Evolutionary conservation across 1,284 basidiomycete genomes (phyloP), one percentile per base, ranked within the genome.

Genomic region (Puccinia polysora): DNA sequence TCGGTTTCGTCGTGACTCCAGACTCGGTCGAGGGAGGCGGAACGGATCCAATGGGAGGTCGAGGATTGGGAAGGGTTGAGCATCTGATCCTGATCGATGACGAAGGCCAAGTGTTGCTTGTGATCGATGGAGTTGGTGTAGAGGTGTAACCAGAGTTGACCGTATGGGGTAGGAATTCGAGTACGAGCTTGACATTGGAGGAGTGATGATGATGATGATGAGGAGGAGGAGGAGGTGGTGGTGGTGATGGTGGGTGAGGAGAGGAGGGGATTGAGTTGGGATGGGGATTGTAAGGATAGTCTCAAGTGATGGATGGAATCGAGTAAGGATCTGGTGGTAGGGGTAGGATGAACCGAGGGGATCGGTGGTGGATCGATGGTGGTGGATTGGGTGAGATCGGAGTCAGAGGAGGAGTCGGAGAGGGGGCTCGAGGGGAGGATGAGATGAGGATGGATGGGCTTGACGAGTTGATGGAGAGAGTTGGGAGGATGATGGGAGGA

Each of bases 61-160:
- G 36, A 15, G 56, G 63, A 6, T 45, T 62, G 73, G 82, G 79
- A 0, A 62, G 70, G 12, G 82, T 78, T 8, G 83, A 82, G n/a
- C 36, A 85, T 81, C 80, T 97, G 94, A 0, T 88, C 88, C 18
- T 91, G 85, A 80, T 98, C 96, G 59, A 95, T 86, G 74, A 98
- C 93, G 70, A 99, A 87, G 0, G 96, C 95, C n/a, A 99, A 85
- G 79, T 99, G 96, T 79, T 99, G 96, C 81, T 98, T 98, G 53
- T 75, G 70, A 81, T 92, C 91, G 73, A 84, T 86, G 78, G 88
- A 90, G 80, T 97, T 97, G 30, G 56, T 40, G 82, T 98, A 98
- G 47, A 98, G 83, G 78, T 98, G 93, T 15, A 97, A 84, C 81
- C 97, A 97, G 38, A 89, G 86, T 23, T 91, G 88, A 28, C 95